A percentile compares a stretch with the other conserved stretches of the same genome.
phyloP scores from a whole-genome alignment of 495 filamentous ascomycete species.

The Tuber melanosporum region DNA sequence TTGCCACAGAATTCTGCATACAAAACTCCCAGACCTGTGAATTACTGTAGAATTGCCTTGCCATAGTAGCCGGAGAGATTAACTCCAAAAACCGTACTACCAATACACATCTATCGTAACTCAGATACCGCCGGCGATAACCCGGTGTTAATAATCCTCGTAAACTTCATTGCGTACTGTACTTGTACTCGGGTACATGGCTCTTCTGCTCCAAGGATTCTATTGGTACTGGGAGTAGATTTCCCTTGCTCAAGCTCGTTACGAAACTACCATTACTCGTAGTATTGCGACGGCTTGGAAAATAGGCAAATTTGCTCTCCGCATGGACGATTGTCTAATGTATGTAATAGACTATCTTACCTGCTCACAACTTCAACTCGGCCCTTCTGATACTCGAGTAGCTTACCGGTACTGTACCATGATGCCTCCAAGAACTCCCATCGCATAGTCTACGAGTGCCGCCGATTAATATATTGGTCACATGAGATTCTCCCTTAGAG shows the following conservation, averaged over 20 bases:
- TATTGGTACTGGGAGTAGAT: background rate
- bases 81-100: background rate
- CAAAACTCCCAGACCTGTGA: background rate
- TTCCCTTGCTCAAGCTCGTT: background rate
- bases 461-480: too few species aligned
- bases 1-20: background rate
- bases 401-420: too few species aligned
- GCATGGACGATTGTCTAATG: too few species aligned
- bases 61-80: background rate
- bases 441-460: too few species aligned
- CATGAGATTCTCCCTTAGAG: too few species aligned
- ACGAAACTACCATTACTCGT: too few species aligned
- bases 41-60: background rate
- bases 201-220: background rate
- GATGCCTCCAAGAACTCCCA: too few species aligned
- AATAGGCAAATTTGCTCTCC: too few species aligned
- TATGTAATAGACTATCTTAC: too few species aligned
- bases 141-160: background rate
- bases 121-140: background rate
- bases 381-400: too few species aligned
- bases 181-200: background rate
- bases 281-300: background rate
- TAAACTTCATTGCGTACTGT: background rate
- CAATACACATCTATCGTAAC: background rate
- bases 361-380: too few species aligned